These are phyloP conservation scores for Viola odorata DNA, from an alignment of 345 rosid species.

Conservation along the genomic window DNA sequence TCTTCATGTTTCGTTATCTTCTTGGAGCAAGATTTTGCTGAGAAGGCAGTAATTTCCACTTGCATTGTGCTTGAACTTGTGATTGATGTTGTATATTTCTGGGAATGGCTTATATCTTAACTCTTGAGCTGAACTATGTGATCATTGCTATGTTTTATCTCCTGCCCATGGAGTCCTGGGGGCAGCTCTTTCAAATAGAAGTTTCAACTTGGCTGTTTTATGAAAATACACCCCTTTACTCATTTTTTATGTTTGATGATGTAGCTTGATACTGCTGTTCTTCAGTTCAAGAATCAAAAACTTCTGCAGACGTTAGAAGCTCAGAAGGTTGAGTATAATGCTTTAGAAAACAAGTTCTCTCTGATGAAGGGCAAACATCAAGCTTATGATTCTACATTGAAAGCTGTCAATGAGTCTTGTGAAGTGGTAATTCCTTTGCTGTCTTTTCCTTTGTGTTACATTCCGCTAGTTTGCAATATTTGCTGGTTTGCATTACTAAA, in stretches of 20 bases:
- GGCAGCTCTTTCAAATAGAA: too few species aligned
- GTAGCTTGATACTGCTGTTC: slow-evolving; percentile 72
- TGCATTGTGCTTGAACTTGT: too few species aligned
- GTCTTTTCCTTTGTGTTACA: background rate
- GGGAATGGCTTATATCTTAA: too few species aligned
- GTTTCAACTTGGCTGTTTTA: too few species aligned
- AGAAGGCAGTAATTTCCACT: too few species aligned
- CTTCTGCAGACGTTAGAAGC: slow-evolving; percentile 74
- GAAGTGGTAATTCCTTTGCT: slow-evolving; percentile 42
- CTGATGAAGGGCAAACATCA: slow-evolving; percentile 52
- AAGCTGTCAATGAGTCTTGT: slow-evolving; percentile 64
- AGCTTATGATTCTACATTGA: slow-evolving; percentile 50
- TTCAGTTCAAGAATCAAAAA: slow-evolving; percentile 87
- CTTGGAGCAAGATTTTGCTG: too few species aligned
- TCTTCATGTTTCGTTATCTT: too few species aligned
- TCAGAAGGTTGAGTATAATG: slow-evolving; percentile 66
- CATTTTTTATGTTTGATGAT: slow-evolving; percentile 10
- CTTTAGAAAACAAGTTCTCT: slow-evolving; percentile 54
- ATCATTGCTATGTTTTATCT: too few species aligned
- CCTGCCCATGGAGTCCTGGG: too few species aligned
- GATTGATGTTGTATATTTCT: too few species aligned
- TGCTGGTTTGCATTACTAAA: background rate
- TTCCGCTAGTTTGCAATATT: background rate
- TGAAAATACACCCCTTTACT: background rate
- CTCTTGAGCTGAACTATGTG: too few species aligned